Percentiles rank a stretch among this genome's conserved stretches.
These are phyloP conservation scores for Cladophialophora yegresii DNA, from an alignment of 2,329 filamentous ascomycete species.

Conservation along the genomic window DNA sequence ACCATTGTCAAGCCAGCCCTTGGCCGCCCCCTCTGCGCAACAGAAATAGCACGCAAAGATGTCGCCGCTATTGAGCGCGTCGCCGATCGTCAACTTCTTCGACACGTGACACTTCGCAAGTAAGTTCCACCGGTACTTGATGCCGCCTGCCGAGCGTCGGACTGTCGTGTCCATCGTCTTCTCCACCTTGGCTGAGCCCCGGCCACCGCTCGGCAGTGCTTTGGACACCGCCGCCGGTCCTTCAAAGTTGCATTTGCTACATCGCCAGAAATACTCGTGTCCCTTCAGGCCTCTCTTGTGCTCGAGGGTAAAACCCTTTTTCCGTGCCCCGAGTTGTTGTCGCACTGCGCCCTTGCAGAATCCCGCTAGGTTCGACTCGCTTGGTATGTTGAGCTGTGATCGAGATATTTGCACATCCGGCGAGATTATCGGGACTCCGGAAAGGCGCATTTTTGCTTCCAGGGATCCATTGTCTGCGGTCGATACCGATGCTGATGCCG, in stretches of 20 bases:
- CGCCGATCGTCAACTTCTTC: conserved; percentile 38
- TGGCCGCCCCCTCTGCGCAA: conserved; percentile 43
- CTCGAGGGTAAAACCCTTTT: conserved; percentile 41
- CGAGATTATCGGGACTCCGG: conserved; percentile 1
- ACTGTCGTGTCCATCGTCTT: conserved; percentile 39
- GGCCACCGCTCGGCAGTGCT: conserved; percentile 30
- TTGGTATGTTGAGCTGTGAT: conserved; percentile 38
- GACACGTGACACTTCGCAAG: conserved; percentile 51
- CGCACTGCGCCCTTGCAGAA: conserved; percentile 46
- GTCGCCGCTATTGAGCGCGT: conserved; percentile 27
- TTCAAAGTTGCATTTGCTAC: conserved; percentile 48
- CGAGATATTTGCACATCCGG: conserved; percentile 19
- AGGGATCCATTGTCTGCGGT: conserved; percentile 13
- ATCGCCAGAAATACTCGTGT: conserved; percentile 41
- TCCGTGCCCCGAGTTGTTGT: conserved; percentile 40
- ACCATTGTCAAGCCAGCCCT: conserved; percentile 25
- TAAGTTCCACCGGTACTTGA: conserved; percentile 52
- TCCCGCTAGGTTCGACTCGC: conserved; percentile 42
- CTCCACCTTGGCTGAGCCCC: conserved; percentile 29
- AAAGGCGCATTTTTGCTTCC: conserved; percentile 21
- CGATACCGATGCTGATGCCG: not conserved
- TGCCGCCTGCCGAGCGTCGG: conserved; percentile 39
- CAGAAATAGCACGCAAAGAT: conserved; percentile 52
- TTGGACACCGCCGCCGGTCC: conserved; percentile 39
- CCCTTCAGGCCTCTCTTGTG: conserved; percentile 40